phyloP scores from a whole-genome alignment of 1,139 yeast species.

The Blastobotrys persicus region DNA sequence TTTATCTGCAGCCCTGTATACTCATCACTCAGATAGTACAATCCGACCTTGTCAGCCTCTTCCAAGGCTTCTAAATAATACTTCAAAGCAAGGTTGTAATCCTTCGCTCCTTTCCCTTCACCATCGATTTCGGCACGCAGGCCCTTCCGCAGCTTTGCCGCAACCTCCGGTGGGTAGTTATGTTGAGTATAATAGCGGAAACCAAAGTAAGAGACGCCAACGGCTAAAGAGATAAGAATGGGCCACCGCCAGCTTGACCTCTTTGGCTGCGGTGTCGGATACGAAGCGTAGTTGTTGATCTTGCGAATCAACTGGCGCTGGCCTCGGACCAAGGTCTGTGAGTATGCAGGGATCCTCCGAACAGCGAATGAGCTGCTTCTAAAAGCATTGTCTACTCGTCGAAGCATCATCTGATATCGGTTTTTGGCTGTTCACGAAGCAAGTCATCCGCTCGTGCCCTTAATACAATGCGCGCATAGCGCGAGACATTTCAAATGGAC shows the following conservation, averaged over 20 bases:
- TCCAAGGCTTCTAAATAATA: constrained; percentile 58
- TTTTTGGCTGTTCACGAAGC: not conserved
- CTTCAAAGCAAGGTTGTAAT: constrained; percentile 63
- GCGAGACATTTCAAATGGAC: no score
- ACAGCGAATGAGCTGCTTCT: not conserved
- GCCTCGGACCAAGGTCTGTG: not conserved
- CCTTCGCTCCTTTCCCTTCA: constrained; percentile 52
- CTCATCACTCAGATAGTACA: constrained; percentile 62
- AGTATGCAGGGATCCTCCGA: not conserved
- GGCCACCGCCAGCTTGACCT: constrained; percentile 10
- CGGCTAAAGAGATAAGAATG: constrained; percentile 17
- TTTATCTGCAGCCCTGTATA: constrained; percentile 86
- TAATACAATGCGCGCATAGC: not conserved
- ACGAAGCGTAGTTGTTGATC: constrained; percentile 6
- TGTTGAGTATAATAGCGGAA: constrained; percentile 33
- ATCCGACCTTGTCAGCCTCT: constrained; percentile 44
- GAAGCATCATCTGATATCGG: not conserved
- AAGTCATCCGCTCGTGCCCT: not conserved
- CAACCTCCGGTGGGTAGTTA: constrained; percentile 56
- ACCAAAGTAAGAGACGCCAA: constrained; percentile 20
- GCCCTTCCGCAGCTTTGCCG: constrained; percentile 66
- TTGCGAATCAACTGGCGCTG: not conserved
- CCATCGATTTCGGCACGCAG: constrained; percentile 77
- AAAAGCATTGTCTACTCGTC: not conserved
- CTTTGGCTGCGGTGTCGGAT: constrained; percentile 12